Evolutionary conservation across 345 rosid genomes (phyloP), one percentile per base, ranked within the genome.

Genomic region (Rhodamnia argentea): DNA sequence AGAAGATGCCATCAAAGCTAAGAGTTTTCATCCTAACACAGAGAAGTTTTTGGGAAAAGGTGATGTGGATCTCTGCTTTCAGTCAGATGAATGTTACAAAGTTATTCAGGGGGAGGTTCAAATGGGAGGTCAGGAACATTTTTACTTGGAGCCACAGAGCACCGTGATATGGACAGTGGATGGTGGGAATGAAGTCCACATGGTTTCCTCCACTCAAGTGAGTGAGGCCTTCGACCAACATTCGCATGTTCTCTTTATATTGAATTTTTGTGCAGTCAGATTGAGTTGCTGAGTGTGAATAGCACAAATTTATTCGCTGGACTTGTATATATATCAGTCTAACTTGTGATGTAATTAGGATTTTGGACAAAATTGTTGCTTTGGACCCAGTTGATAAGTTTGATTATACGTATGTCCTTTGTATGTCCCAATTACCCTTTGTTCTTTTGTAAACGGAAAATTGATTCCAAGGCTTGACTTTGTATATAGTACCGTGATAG

Each of bases 121-220:
- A 88, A 92, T 97, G 52, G 99, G 99, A 87, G 98, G 99, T 86
- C 99, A 97, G 90, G 99, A 97, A 85, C 99, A 97, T 89, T 97
- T 97, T 87, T 97, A 97, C 92, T 88, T 97, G 90, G 99, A 97
- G 85, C 93, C 99, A 57, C 92, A 97, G 13, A 91, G 98, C 91
- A 97, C 91, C 88, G 91, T 96, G 86, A 90, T 97, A 90, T 97
- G 99, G 99, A 93, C 99, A 10, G 55, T 88, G 85, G 99, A 97
- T 75, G 89, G 98, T n/a, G 99, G 99, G 84, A 94, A 93, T 82
- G 98, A 97, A 91, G 98, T 96, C 89, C 95, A 96, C 90, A 93
- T 96, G 96, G 89, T 97, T 88, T 97, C 99, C 37, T 95, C 99
- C 83, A 95, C 99, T 85, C 99, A 97, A 88, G 99, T 97, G 91